These are phyloP conservation scores for Pseudocercospora fijiensis DNA, from an alignment of 2,329 filamentous ascomycete species.

Conservation along the genomic window DNA sequence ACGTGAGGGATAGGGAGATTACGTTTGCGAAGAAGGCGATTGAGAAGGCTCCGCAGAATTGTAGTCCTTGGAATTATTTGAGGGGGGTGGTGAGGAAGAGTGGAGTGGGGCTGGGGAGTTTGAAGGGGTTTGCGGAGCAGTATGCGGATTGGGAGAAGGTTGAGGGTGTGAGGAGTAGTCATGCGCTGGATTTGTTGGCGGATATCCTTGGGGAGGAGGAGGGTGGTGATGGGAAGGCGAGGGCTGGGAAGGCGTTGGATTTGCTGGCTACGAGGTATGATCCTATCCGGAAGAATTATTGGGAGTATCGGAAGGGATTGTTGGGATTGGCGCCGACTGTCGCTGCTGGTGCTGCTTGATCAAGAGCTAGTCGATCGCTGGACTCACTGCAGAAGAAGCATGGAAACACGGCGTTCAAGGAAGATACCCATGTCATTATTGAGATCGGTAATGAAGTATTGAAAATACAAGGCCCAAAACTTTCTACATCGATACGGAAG, in stretches of 20 bases:
- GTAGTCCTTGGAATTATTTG: slow-evolving; percentile 91
- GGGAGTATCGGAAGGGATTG: slow-evolving; percentile 69
- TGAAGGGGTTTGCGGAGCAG: slow-evolving; percentile 55
- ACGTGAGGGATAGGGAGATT: slow-evolving; percentile 71
- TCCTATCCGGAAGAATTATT: slow-evolving; percentile 86
- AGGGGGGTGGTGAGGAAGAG: slow-evolving; percentile 71
- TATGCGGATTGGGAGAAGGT: slow-evolving; percentile 53
- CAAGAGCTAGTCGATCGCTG: background rate
- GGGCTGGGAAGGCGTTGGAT: slow-evolving; percentile 68
- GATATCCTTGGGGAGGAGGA: slow-evolving; percentile 59
- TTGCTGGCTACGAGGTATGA: slow-evolving; percentile 84
- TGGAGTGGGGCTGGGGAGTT: slow-evolving; percentile 49
- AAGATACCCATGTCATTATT: background rate
- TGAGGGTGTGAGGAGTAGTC: slow-evolving; percentile 57
- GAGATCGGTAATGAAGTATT: background rate
- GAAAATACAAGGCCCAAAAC: no score
- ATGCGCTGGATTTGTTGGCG: slow-evolving; percentile 69
- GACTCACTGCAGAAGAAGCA: background rate
- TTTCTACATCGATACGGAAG: no score
- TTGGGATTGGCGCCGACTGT: slow-evolving; percentile 36
- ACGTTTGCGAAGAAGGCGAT: slow-evolving; percentile 68
- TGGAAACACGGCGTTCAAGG: background rate
- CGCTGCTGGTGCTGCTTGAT: slow-evolving; percentile 4
- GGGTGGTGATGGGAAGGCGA: slow-evolving; percentile 55
- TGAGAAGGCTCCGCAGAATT: slow-evolving; percentile 81